Evolutionary conservation across 2,329 filamentous ascomycete species (phyloP), one percentile per base, ranked within the genome.

Genomic region (Penicillium brevicompactum): DNA sequence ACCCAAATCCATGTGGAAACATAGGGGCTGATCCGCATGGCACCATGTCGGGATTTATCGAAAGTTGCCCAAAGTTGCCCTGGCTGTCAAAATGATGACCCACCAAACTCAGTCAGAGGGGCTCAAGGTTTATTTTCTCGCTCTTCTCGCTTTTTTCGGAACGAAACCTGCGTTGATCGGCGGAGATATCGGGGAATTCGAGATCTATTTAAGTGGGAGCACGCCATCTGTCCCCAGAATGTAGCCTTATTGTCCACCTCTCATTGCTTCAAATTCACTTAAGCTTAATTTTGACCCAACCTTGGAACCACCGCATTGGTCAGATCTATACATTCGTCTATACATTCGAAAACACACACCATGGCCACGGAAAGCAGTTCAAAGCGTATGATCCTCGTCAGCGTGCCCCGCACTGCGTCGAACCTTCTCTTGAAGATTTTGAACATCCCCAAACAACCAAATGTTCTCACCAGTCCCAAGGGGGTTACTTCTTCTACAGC

Each of bases 401-500:
- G 56, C 40, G 11, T 49, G 9, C 54, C 56, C 5, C 60, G 60
- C 45, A 61, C 60, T 1, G 58, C 58, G 13, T 62, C 60, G 2
- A 57, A 61, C 32, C 53, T 62, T 4, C 51, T 62, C 22, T 2
- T 61, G 37, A 61, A 57, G 10, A 45, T 62, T 16, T 46, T 62
- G 31, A 46, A 53, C 31, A 41, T 62, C 44, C 22, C 38, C 5
- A 54, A 61, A 34, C 60, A 61, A 24, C 56, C 58, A 7, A 44
- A 57, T 6, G 38, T 55, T 5, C 5, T 57, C 4, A 55, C 53
- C 10, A 61, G 34, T 42, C 21, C 10, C 2, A 46, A 45, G 16
- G 27, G 1, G 60, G 60, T 18, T 61, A 62, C 46, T 62, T 61
- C 51, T 61, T 61, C 43, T 46, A 44, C n/a, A n/a, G 46, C 21